Base-by-base conservation (phyloP, 2,329 filamentous ascomycete genomes). In the Chrysoporthe austroafricana region DNA sequence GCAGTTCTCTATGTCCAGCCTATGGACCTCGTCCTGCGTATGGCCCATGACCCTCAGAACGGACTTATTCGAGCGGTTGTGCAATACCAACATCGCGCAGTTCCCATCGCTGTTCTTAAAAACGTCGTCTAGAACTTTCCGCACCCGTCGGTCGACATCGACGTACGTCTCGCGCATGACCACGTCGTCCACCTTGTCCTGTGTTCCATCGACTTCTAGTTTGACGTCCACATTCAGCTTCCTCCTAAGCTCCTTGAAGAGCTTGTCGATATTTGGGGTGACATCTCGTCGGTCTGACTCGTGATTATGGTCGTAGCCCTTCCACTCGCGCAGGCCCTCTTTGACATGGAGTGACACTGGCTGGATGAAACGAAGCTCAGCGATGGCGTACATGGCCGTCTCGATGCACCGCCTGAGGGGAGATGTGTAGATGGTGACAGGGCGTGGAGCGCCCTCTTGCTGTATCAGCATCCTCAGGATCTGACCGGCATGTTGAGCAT, bases 261-360 rank as follows among this genome's bases (percentile, higher is more conserved):
- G 46, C 13, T 26, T 32, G 6, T 39, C 7, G 13, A 69, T 57
- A 2, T 63, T 36, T 3, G 44, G 44, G 5, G 14, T 59, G 14
- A 26, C 58, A 21, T 60, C 63, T 1, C 58, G 50, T 1, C 62
- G 58, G 62, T 69, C 68, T 5, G 68, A 54, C 44, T 67, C 52
- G 62, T 69, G 68, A 2, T 52, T 42, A 16, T 69, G 68, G 43
- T 60, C 58, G n/a, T 59, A 67, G 4, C 68, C 68, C 65, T 64
- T 67, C 68, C 68, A 69, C 58, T 69, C 68, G 26, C 68, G 68
- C 11, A 69, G 62, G 16, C 68, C 65, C 11, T 69, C 68, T 43
- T 67, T 67, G 58, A 69, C 26, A 11, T 48, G 36, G 18, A 69
- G 62, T 8, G 18, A 34, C 2, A 65, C n/a, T 1, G 36, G 18